Conservation (phyloP, 768 basidiomycete species). For the Kwoniella bestiolae region DNA sequence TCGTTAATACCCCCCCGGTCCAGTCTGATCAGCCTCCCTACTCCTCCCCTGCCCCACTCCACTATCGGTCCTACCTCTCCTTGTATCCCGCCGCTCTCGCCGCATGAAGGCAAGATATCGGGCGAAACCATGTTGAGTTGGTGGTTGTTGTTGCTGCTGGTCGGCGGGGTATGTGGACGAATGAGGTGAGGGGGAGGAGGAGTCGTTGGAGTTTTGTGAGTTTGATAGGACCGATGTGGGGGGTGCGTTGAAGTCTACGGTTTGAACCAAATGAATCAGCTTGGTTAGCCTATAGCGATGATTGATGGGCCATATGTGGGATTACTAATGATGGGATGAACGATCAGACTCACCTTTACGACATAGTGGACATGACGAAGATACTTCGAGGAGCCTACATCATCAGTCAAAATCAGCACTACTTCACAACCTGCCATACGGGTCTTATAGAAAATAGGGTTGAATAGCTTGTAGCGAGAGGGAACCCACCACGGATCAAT, state of each 20-base stretch:
- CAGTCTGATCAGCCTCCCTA: conserved; percentile 42
- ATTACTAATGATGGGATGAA: too few relatives aligned
- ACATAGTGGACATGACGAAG: conserved; percentile 89
- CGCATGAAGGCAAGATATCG: conserved; percentile 54
- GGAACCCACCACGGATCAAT: conserved; percentile 73
- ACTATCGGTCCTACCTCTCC: conserved; percentile 14
- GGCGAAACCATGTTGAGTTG: conserved; percentile 48
- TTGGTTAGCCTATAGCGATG: not conserved
- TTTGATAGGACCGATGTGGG: conserved; percentile 23
- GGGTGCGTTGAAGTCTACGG: conserved; percentile 40
- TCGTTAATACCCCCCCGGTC: conserved; percentile 42
- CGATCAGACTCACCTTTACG: conserved; percentile 81
- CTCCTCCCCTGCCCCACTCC: conserved; percentile 21
- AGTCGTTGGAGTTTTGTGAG: conserved; percentile 2
- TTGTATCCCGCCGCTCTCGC: conserved; percentile 31
- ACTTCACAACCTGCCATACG: too few relatives aligned
- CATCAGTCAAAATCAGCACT: not conserved
- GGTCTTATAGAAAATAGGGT: not conserved
- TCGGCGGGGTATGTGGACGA: conserved; percentile 16
- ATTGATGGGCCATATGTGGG: not conserved
- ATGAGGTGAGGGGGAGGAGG: conserved; percentile 13
- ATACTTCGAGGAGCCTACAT: conserved; percentile 81
- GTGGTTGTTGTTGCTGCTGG: conserved; percentile 23
- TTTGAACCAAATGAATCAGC: not conserved
- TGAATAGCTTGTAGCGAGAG: too few relatives aligned